Evolutionary conservation across 2,329 filamentous ascomycete genomes (phyloP), one percentile per base, ranked within the genome.

Genomic region (Verticillium nubilum): DNA sequence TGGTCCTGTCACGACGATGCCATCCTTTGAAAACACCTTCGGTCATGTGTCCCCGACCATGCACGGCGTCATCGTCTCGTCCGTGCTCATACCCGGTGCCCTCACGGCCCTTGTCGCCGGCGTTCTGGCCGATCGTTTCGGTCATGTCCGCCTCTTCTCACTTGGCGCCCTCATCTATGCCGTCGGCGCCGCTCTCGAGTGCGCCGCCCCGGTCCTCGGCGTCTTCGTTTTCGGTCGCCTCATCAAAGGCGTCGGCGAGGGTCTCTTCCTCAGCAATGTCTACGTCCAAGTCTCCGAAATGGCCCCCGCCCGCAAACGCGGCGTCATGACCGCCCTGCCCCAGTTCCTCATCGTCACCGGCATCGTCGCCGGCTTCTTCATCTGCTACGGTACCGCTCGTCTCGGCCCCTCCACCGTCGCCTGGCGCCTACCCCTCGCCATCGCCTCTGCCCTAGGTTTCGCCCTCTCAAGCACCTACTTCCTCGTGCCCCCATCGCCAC

Each of bases 261-360:
- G 85, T 0, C 67, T 86, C 1, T 86, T 79, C 63, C 65, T 88
- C 4, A 78, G 79, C n/a, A 84, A 76, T n/a, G 68, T 83, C 26
- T 74, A 77, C 10, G 83, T 86, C 3, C 85, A 87, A 62, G 82
- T 87, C 27, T 82, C 81, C 59, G 86, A 88, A 67, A 84, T 88
- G 17, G 80, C 84, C 1, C 85, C 84, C 0, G 72, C 77, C 1
- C 71, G 70, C 4, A 69, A 73, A 4, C 72, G 85, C 28, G 85
- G 84, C 0, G 72, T 76, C 1, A 67, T 88, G 2, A 77, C 79
- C 0, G 79, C 80, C 0, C 68, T 80, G 4, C 80, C 83, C 0
- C 84, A 87, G 62, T 73, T 86, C 55, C 67, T 83, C 52, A 76
- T 76, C 3, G 79, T 78, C 0, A 55, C 78, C 1, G 84, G 81